Evolutionary conservation across 352 stramenopile genomes (phyloP).

Genomic region (Globisporangium middletonii): DNA sequence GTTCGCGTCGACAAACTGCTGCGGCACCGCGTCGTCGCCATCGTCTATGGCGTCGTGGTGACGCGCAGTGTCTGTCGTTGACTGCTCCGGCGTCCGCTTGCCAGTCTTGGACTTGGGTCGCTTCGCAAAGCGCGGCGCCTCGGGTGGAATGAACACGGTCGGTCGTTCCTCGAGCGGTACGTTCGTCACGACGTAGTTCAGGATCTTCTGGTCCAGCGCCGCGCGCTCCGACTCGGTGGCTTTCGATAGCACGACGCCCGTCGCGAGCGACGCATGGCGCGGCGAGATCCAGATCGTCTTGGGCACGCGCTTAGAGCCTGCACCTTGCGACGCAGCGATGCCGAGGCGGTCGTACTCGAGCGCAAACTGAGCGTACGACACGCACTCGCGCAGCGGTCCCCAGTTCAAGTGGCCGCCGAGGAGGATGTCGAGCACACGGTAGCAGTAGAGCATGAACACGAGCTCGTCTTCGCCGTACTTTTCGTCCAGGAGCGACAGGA

Average conservation of each 20-base stretch:
- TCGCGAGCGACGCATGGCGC: conserved; percentile 67
- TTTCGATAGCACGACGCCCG: conserved; percentile 64
- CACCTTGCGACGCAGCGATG: neutral
- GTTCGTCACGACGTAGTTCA: conserved; percentile 59
- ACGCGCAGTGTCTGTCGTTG: neutral
- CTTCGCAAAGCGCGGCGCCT: conserved; percentile 3
- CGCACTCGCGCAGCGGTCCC: conserved; percentile 48
- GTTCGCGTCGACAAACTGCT: conserved; percentile 69
- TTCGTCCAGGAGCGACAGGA: conserved; percentile 90
- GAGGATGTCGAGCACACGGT: conserved; percentile 73
- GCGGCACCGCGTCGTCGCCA: conserved; percentile 5
- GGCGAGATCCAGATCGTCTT: conserved; percentile 82
- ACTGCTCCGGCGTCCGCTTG: neutral
- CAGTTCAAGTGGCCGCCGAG: conserved; percentile 50
- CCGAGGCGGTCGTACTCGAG: conserved; percentile 37
- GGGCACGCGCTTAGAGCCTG: conserved; percentile 22
- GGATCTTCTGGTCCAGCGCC: conserved; percentile 57
- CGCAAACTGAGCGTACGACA: conserved; percentile 54
- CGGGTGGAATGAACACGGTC: conserved; percentile 30
- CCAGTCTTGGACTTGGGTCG: conserved; percentile 5
- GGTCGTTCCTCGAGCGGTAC: conserved; percentile 55
- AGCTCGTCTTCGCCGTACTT: conserved; percentile 91
- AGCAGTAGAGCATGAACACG: conserved; percentile 88
- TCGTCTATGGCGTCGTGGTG: conserved; percentile 3
- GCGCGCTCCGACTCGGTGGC: conserved; percentile 53